A percentile compares a stretch with the other conserved stretches of the same genome.
Conservation (phyloP, 768 basidiomycete species). For the Rhizopogon sp. region DNA sequence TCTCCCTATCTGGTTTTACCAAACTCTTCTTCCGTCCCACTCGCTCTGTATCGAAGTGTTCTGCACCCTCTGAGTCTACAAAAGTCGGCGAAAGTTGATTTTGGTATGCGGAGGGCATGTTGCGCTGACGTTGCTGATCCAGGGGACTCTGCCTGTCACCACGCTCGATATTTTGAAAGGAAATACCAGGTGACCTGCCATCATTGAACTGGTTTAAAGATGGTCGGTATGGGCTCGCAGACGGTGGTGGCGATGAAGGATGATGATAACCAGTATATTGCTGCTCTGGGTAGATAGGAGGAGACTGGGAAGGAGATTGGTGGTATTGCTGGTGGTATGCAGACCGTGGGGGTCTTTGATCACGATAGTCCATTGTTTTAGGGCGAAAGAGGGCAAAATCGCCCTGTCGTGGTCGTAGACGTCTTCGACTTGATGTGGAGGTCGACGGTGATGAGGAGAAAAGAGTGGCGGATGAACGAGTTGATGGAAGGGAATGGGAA, state of each 20-base stretch:
- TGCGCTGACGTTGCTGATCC: constrained; percentile 49
- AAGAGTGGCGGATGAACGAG: constrained; percentile 5
- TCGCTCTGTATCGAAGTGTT: constrained; percentile 41
- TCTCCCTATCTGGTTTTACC: constrained; percentile 89
- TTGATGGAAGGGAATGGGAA: background rate
- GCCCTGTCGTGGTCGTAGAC: background rate
- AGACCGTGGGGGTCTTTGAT: constrained; percentile 48
- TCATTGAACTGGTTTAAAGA: constrained; percentile 14
- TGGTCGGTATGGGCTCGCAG: constrained; percentile 11
- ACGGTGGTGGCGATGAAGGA: constrained; percentile 12
- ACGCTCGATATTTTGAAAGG: constrained; percentile 64
- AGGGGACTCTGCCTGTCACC: constrained; percentile 61
- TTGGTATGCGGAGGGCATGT: constrained; percentile 40
- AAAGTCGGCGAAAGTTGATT: constrained; percentile 38
- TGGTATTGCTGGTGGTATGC: constrained; percentile 41
- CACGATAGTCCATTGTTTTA: constrained; percentile 35
- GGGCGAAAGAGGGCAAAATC: background rate
- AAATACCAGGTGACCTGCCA: constrained; percentile 43
- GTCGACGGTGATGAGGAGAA: background rate
- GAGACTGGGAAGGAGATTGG: constrained; percentile 32
- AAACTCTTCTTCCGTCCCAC: constrained; percentile 87
- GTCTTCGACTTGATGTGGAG: background rate
- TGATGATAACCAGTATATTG: constrained; percentile 16
- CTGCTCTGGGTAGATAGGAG: constrained; percentile 32
- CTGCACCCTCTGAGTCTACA: constrained; percentile 26